phyloP scores from a whole-genome alignment of 345 rosid genomes.

The Rhodamnia rubescens region DNA sequence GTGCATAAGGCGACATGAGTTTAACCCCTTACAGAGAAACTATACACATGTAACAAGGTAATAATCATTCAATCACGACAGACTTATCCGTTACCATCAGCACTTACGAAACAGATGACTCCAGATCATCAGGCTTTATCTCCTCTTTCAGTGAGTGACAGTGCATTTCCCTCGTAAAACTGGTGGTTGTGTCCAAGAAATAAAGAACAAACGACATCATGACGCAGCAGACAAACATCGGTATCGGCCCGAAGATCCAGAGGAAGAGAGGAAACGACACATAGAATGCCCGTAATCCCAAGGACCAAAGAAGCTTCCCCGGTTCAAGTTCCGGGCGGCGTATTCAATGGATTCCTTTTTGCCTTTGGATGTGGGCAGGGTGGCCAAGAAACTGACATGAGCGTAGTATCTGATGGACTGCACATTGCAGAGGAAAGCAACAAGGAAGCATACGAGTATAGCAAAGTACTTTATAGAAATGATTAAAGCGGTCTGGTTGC shows the following conservation, averaged over 20 bases:
- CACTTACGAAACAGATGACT: constrained; percentile 10
- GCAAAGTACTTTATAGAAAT: constrained; percentile 77
- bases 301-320: constrained; percentile 91
- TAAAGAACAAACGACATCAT: constrained; percentile 51
- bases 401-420: constrained; percentile 90
- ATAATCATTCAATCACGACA: neutral
- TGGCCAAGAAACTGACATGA: constrained; percentile 71
- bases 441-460: constrained; percentile 71
- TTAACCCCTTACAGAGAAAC: neutral
- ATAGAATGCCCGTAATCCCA: constrained; percentile 80
- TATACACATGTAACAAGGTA: neutral
- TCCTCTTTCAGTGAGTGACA: constrained; percentile 31
- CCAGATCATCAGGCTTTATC: constrained; percentile 19
- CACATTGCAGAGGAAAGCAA: constrained; percentile 86
- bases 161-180: constrained; percentile 57
- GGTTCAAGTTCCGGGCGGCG: constrained; percentile 65
- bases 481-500: constrained; percentile 40
- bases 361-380: constrained; percentile 50
- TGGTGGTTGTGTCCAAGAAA: constrained; percentile 77
- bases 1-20: neutral
- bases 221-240: constrained; percentile 74
- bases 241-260: constrained; percentile 89
- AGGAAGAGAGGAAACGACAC: constrained; percentile 82
- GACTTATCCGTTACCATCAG: neutral
- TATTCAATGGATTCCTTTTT: constrained; percentile 51